Evolutionary conservation across 495 filamentous ascomycete species (phyloP).

Genomic region (Aspergillus sclerotioniger): DNA sequence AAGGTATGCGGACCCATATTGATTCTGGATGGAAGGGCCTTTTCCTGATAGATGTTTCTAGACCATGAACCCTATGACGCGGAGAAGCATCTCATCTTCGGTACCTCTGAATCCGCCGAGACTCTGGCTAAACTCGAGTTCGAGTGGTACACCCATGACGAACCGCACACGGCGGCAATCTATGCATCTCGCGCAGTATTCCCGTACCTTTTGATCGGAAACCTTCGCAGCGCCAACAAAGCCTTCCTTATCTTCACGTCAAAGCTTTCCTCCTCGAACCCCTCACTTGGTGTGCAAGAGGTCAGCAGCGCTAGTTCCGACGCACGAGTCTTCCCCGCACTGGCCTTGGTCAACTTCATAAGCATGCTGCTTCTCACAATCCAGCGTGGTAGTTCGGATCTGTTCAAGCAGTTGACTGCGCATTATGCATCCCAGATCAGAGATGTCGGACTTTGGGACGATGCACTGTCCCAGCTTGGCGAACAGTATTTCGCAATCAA

Average conservation of each 20-base stretch:
- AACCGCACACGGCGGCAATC: conserved; percentile 81
- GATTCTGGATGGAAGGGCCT: neutral
- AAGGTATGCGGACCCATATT: conserved; percentile 49
- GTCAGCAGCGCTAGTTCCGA: conserved; percentile 75
- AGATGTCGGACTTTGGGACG: conserved; percentile 76
- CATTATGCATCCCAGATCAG: conserved; percentile 78
- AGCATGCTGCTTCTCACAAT: conserved; percentile 77
- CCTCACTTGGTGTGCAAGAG: conserved; percentile 70
- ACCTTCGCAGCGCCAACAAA: conserved; percentile 83
- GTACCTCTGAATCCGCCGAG: conserved; percentile 84
- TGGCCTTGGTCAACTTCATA: conserved; percentile 93
- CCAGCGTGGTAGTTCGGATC: conserved; percentile 72
- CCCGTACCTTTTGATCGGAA: conserved; percentile 86
- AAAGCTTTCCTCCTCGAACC: conserved; percentile 65
- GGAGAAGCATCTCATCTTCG: conserved; percentile 83
- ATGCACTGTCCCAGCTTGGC: conserved; percentile 79
- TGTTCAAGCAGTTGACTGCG: conserved; percentile 77
- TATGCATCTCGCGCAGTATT: conserved; percentile 89
- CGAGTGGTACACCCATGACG: conserved; percentile 87
- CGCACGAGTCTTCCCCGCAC: conserved; percentile 73
- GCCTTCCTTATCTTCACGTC: conserved; percentile 77
- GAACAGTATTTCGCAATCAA: conserved; percentile 98
- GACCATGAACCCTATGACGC: conserved; percentile 90
- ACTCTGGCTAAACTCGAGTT: conserved; percentile 80
- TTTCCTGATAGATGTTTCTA: conserved; percentile 25